Evolutionary conservation across 805 yeast genomes (phyloP).

Genomic region (Candida maltosa): DNA sequence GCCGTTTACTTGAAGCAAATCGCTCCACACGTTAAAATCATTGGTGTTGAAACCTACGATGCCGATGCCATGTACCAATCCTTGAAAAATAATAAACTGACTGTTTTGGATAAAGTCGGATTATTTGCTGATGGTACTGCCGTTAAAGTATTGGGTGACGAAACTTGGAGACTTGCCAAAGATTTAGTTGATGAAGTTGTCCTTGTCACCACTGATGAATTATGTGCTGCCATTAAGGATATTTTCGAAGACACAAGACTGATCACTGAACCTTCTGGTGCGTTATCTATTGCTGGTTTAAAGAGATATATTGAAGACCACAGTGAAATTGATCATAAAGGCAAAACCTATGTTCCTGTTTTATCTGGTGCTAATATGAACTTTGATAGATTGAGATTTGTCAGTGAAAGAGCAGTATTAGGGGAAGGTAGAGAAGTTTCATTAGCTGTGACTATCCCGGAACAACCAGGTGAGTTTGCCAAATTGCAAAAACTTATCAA

Average conservation of each 20-base stretch:
- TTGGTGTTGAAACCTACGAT: conserved; percentile 95
- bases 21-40: conserved; percentile 95
- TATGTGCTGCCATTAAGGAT: conserved; percentile 95
- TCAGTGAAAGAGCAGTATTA: conserved; percentile 94
- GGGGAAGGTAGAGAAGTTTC: conserved; percentile 98
- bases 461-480: conserved; percentile 84
- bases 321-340: conserved; percentile 68
- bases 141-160: conserved; percentile 84
- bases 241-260: conserved; percentile 93
- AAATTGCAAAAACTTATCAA: conserved; percentile 71
- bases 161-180: conserved; percentile 78
- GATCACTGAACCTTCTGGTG: conserved; percentile 96
- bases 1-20: conserved; percentile 87
- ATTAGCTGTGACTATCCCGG: conserved; percentile 86
- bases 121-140: conserved; percentile 98
- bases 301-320: conserved; percentile 70
- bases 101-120: conserved; percentile 73
- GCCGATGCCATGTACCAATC: conserved; percentile 90
- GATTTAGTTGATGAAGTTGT: conserved; percentile 87
- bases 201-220: conserved; percentile 84
- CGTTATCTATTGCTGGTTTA: conserved; percentile 92
- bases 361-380: conserved; percentile 98
- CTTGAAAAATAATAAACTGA: conserved; percentile 51
- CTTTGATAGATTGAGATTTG: conserved; percentile 92
- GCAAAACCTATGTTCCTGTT: conserved; percentile 75